Conservation (phyloP, 345 rosid genomes). For the Lepidium africanum region DNA sequence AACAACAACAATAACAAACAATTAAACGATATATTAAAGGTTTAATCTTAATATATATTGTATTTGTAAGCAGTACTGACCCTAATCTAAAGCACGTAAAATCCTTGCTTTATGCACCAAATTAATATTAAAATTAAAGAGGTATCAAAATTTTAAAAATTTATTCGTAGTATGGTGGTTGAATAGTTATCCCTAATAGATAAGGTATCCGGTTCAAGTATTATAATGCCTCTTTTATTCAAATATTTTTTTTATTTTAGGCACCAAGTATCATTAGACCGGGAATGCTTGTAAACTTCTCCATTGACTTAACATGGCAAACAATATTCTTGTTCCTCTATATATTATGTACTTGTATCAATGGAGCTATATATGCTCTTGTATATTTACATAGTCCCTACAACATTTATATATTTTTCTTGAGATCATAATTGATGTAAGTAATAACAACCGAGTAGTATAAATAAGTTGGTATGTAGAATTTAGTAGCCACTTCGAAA, state of each 20-base stretch:
- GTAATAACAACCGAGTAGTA: too few relatives aligned
- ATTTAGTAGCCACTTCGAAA: not conserved
- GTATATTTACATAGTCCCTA: not conserved
- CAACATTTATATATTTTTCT: not conserved
- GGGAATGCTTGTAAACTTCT: conserved; percentile 21
- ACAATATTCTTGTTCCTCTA: not conserved
- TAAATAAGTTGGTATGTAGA: conserved; percentile 1
- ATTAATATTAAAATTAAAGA: too few relatives aligned
- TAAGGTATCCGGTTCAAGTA: too few relatives aligned
- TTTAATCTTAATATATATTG: not conserved
- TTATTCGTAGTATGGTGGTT: too few relatives aligned
- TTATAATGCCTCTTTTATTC: too few relatives aligned
- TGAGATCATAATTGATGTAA: not conserved
- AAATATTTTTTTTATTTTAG: too few relatives aligned
- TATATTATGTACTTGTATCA: not conserved
- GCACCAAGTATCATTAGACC: too few relatives aligned
- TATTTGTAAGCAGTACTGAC: too few relatives aligned
- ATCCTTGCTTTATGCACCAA: too few relatives aligned
- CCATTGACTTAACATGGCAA: conserved; percentile 4
- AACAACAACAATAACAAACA: not conserved
- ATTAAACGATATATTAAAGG: not conserved
- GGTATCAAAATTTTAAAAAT: too few relatives aligned
- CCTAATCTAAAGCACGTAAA: too few relatives aligned
- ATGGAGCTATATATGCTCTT: not conserved
- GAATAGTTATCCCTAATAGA: too few relatives aligned